Percentiles rank a stretch among this genome's conserved stretches.
These are phyloP conservation scores for Cladosporium cucumerinum DNA, from an alignment of 2,329 filamentous ascomycete species.

Conservation along the genomic window DNA sequence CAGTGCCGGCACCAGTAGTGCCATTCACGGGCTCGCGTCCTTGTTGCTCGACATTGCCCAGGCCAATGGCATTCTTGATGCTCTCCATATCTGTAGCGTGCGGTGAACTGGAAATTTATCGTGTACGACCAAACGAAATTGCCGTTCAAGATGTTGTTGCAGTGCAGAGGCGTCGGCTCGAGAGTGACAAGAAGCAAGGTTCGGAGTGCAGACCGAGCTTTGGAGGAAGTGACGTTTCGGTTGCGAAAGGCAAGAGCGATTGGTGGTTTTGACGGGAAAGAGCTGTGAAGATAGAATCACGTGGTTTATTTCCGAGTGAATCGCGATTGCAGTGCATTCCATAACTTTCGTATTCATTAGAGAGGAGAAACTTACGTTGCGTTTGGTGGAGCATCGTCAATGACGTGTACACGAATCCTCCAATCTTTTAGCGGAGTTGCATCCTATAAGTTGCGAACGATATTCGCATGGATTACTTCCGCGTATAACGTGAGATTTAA, in stretches of 20 bases:
- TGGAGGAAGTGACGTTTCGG: background rate
- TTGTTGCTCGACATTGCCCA: slow-evolving; percentile 26
- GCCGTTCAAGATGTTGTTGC: background rate
- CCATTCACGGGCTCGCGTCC: slow-evolving; percentile 70
- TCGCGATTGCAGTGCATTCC: background rate
- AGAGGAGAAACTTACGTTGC: background rate
- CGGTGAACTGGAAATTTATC: background rate
- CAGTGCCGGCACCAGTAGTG: slow-evolving; percentile 61
- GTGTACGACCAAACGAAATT: background rate
- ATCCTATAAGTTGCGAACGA: background rate
- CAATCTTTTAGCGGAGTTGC: background rate
- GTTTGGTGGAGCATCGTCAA: background rate
- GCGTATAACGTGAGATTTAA: background rate
- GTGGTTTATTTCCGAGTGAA: background rate
- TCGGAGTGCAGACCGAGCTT: background rate
- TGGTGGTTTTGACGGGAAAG: background rate
- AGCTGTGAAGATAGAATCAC: background rate
- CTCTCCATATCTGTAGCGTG: slow-evolving; percentile 55
- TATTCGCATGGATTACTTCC: background rate
- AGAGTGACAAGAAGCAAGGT: background rate
- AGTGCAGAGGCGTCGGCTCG: background rate
- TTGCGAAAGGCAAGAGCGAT: background rate
- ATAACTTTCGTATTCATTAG: background rate
- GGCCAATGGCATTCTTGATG: slow-evolving; percentile 48
- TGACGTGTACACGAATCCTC: slow-evolving; percentile 6